Evolutionary conservation across 805 yeast genomes (phyloP), one percentile per base, ranked within the genome.

Genomic region (Saturnispora bothae): DNA sequence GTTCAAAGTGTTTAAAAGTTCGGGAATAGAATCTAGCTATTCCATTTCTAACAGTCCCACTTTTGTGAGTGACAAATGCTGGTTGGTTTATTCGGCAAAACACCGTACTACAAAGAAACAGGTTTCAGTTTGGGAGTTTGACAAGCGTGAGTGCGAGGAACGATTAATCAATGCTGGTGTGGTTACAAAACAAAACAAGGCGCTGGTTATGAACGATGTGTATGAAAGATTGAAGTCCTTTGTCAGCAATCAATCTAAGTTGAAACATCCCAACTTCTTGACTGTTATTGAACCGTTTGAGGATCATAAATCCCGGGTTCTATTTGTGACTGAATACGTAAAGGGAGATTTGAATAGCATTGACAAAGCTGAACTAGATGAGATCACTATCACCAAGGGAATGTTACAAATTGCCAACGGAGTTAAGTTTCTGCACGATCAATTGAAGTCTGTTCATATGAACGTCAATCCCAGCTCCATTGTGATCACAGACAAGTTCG

Each of bases 251-350:
- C 61, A 88, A 52, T 74, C 94, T 14, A 82, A 79, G 53, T 64
- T 92, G 48, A 81, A 86, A 48, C 99, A 92, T 56, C 98, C 99
- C 0, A 78, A 85, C 46, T 68, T 92, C 20, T 60, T 92, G 33
- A 78, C 86, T 1, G 67, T 92, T 3, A 73, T 83, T 27, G 98
- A 94, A 54, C 95, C 94, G 0, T 59, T 88, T 44, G 97, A 92
- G 57, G 94, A 86, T 47, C 82, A 89, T 27, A 78, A 79, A 46
- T 70, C 73, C 46, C 73, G 83, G 41, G 69, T 88, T 47, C 53
- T 80, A 39, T 89, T 92, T 62, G 98, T 82, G 10, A 76, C 94
- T 0, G 98, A 92, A 56, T 73, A 78, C 25, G 78, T 92, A 5
- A 66, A 52, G 6, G 52, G 49, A 32, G 63, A 57, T 40, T 44